Percentiles rank a stretch among this genome's conserved stretches.
Conservation (phyloP, 495 filamentous ascomycete species). For the Clavariopsis aquatica region DNA sequence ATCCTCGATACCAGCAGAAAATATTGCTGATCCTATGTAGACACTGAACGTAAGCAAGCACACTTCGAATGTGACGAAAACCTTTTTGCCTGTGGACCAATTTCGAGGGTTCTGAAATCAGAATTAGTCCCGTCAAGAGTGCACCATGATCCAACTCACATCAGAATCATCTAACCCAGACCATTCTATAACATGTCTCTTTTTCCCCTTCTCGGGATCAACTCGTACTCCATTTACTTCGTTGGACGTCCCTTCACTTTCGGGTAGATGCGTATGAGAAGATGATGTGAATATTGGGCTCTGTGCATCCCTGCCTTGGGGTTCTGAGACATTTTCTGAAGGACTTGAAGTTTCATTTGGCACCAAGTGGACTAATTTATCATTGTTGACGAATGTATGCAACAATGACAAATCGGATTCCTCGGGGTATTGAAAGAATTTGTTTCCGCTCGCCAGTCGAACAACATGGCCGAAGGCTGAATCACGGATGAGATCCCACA, state of each 20-base stretch:
- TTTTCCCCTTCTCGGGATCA: slow-evolving; percentile 44
- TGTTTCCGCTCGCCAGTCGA: slow-evolving; percentile 37
- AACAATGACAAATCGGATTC: slow-evolving; percentile 41
- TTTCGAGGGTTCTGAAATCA: slow-evolving; percentile 45
- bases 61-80: slow-evolving; percentile 50
- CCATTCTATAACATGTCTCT: slow-evolving; percentile 42
- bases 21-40: slow-evolving; percentile 54
- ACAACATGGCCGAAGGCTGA: slow-evolving; percentile 44
- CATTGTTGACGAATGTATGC: slow-evolving; percentile 43
- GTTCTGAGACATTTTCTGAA: slow-evolving; percentile 19
- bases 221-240: slow-evolving; percentile 40
- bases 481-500: slow-evolving; percentile 43
- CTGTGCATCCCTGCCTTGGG: neutral
- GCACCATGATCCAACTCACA: slow-evolving; percentile 4
- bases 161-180: slow-evolving; percentile 40
- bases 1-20: slow-evolving; percentile 44
- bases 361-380: slow-evolving; percentile 40
- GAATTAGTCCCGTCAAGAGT: neutral
- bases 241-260: slow-evolving; percentile 28
- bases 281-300: slow-evolving; percentile 2
- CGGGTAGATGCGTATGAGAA: neutral
- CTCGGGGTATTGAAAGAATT: slow-evolving; percentile 41
- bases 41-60: slow-evolving; percentile 52
- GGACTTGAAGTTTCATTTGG: slow-evolving; percentile 41
- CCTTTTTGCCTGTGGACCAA: slow-evolving; percentile 48